Evolutionary conservation across 345 rosid species (phyloP).

Genomic region (Heritiera fomes): DNA sequence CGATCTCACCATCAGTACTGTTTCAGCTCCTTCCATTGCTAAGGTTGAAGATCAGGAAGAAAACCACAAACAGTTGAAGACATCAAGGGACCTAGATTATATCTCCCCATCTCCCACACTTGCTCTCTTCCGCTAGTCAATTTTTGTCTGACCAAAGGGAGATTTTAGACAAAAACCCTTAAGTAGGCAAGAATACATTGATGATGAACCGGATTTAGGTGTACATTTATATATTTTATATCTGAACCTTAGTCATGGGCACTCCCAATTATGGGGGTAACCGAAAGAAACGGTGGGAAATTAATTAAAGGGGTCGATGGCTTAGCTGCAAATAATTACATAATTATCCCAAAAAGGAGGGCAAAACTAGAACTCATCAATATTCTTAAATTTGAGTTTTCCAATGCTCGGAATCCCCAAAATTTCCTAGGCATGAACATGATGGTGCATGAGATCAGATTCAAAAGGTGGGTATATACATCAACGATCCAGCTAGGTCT

Average conservation of each 20-base stretch:
- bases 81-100: background rate
- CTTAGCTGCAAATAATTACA: background rate
- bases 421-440: background rate
- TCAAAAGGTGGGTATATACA: background rate
- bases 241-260: background rate
- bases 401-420: background rate
- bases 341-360: background rate
- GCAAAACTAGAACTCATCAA: background rate
- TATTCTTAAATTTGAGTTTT: background rate
- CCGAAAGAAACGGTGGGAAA: background rate
- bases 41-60: background rate
- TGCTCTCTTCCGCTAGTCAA: conserved; percentile 17
- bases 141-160: background rate
- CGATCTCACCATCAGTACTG: conserved; percentile 26
- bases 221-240: background rate
- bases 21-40: background rate
- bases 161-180: background rate
- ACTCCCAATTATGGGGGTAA: background rate
- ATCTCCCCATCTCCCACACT: conserved; percentile 19
- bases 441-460: background rate
- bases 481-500: background rate
- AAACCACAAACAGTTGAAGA: background rate
- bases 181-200: background rate
- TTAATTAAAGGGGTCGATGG: background rate
- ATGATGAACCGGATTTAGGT: background rate